Evolutionary conservation across 176 grass and related monocot genomes (phyloP), one percentile per base, ranked within the genome.

Genomic region (Oryza australiensis): DNA sequence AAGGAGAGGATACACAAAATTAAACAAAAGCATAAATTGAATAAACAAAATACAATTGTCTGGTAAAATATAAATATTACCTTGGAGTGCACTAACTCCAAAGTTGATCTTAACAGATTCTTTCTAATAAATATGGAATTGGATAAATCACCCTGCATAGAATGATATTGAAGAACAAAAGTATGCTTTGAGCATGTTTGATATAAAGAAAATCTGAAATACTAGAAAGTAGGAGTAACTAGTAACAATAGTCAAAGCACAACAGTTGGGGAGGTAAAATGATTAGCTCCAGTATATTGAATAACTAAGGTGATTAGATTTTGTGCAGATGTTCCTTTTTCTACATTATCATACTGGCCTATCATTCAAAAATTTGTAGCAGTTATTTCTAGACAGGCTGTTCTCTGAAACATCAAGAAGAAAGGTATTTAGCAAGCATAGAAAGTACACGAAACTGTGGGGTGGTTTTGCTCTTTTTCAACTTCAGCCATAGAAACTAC

Each of bases 41-140:
- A 40, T 11, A 69, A 34, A 26, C 3, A 72, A 68, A 45, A 62
- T 5, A 33, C 70, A 63, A 26, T 49, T 12, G 15, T 1, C 51
- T 59, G 24, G 15, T 38, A 27, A 83, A 72, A 63, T 76, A 64
- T 42, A 66, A 82, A 72, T 37, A 59, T 49, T 57, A 97, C 94
- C 95, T 98, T 94, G 22, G 84, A 80, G 55, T 91, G 80, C 82
- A 90, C 79, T 76, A 89, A 75, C 68, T 93, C 90, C 75, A 98
- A 76, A 64, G 75, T 66, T 89, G 92, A 85, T 86, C 88, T 90
- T 80, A 98, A 70, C 64, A 98, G 79, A 87, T 90, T 90, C 87
- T 94, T 98, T 73, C 92, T 82, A 76, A 94, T 43, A 63, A 89
- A 89, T n/a, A 92, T 84, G 77, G 88, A 82, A 76, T 78, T 91